Percentiles rank a stretch among this genome's conserved stretches.
Conservation (phyloP, 441 rosid genomes). For the Macaranga tanarius region DNA sequence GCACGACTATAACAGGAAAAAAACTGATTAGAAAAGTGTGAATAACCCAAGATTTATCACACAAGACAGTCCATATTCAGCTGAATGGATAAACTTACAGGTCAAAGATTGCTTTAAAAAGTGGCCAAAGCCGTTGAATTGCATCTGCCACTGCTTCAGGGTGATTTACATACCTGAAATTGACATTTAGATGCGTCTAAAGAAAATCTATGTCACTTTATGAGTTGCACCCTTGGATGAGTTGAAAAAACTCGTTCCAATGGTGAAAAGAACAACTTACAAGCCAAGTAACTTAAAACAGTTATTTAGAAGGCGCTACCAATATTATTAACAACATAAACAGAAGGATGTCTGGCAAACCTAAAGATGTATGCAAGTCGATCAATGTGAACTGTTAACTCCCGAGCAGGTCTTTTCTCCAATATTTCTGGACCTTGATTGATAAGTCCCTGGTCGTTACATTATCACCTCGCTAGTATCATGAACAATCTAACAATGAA, state of each 20-base stretch:
- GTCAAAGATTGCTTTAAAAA: slow-evolving; percentile 87
- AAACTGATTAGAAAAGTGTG: slow-evolving; percentile 22
- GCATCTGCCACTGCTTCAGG: slow-evolving; percentile 98
- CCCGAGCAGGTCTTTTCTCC: slow-evolving; percentile 92
- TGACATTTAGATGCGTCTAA: slow-evolving; percentile 28
- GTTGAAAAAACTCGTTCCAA: neutral
- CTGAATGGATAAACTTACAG: slow-evolving; percentile 50
- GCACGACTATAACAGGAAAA: slow-evolving; percentile 74
- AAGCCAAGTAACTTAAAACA: neutral
- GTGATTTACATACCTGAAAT: slow-evolving; percentile 85
- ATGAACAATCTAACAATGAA: slow-evolving; percentile 23
- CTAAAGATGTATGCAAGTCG: slow-evolving; percentile 96
- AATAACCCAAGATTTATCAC: slow-evolving; percentile 15
- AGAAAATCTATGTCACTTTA: slow-evolving; percentile 1
- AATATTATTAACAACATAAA: slow-evolving; percentile 7
- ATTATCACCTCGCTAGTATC: slow-evolving; percentile 27
- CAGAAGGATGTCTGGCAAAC: slow-evolving; percentile 41
- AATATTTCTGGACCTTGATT: slow-evolving; percentile 74
- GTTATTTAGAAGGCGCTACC: neutral
- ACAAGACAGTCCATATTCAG: slow-evolving; percentile 4
- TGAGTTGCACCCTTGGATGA: neutral
- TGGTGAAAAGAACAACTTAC: neutral
- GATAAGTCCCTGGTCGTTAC: slow-evolving; percentile 60
- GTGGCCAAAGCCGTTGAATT: slow-evolving; percentile 88
- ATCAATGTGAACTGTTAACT: slow-evolving; percentile 90